Evolutionary conservation across 2,329 filamentous ascomycete species (phyloP), one percentile per base, ranked within the genome.

Genomic region (Penicillium sp.): DNA sequence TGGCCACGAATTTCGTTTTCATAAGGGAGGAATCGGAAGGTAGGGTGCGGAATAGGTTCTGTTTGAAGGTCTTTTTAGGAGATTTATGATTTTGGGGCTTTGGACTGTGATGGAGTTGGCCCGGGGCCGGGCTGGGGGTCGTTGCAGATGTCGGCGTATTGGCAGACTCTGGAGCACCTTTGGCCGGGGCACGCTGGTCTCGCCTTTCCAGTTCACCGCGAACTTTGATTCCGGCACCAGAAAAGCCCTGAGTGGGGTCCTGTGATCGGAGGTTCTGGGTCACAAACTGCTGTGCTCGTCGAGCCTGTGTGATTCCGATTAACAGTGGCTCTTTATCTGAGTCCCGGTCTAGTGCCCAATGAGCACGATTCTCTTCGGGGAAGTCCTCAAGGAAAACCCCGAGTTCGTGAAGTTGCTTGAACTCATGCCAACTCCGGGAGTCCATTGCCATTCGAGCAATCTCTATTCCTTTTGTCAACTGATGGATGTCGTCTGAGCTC

Each of bases 361-460:
- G 78, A 14, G 77, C 71, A 2, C 83, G 82, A 3, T 82, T 81
- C 1, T 81, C 79, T 10, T 78, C 77, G 0, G 91, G 88, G 67
- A 93, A 91, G 26, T 83, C 75, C 2, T 83, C 68, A 2, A 96
- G 74, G 54, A 87, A 89, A 10, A 96, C 72, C 0, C 91, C 91
- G 54, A 97, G 81, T 67, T 96, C 90, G 62, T 93, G 90, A 19
- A 85, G 86, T 23, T 77, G 73, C 54, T 87, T 89, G 64, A 91
- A 86, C 0, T 85, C 78, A 21, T 78, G 78, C 79, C 91, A 92
- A 24, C 88, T 80, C 6, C 73, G 63, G 55, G 88, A 92, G 0
- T 67, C 60, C 0, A 86, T 67, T 0, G 89, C 86, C 3, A 77
- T 63, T 37, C 84, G 79, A 1, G 90, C 88, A 48, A 88, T 80